Base-by-base conservation (phyloP, 306 rosid species). In the Glycine soja region DNA sequence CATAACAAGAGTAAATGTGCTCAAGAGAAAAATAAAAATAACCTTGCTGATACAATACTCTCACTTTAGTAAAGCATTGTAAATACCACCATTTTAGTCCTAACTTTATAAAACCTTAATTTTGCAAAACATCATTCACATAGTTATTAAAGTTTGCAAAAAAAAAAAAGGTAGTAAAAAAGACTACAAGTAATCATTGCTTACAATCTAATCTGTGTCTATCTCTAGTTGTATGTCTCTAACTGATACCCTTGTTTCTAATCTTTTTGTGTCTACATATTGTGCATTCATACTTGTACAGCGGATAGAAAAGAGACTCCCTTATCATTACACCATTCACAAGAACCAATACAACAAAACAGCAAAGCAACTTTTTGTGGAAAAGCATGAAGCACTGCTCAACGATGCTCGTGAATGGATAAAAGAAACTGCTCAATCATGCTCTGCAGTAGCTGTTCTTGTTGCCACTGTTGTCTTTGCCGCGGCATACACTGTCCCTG, bases 361-460 rank as follows among this genome's bases (percentile, higher is more conserved):
- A 0, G 85, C 88, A 38, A 36, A 19, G 79, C 47, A 85, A 71
- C 72, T 62, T 45, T 85, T 85, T n/a, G 43, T 34, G 72, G 51
- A 85, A 48, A 75, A 80, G 9, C 88, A 85, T 56, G 46, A 4
- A 42, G 34, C 2, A 3, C 42, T 80, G 4, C 76, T 85, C 3
- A 76, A 14, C 47, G 75, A 80, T 15, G 88, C 88, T 54, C 71
- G 82, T 0, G 9, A 53, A 15, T 84, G 87, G 87, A 80, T 80
- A 52, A 84, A 84, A 75, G 87, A 80, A 62, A 84, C 85, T n/a
- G 87, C 87, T 52, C 87, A 84, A 53, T 84, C 87, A 75, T 80
- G 87, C 16, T 84, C 87, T 6, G 82, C 87, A 0, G 87, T 84
- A 34, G 87, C 87, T 10, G 84, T 84, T 58, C 87, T 80, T 59